phyloP scores from a whole-genome alignment of 1,284 basidiomycete genomes.

The Cutaneotrichosporon mucoides region DNA sequence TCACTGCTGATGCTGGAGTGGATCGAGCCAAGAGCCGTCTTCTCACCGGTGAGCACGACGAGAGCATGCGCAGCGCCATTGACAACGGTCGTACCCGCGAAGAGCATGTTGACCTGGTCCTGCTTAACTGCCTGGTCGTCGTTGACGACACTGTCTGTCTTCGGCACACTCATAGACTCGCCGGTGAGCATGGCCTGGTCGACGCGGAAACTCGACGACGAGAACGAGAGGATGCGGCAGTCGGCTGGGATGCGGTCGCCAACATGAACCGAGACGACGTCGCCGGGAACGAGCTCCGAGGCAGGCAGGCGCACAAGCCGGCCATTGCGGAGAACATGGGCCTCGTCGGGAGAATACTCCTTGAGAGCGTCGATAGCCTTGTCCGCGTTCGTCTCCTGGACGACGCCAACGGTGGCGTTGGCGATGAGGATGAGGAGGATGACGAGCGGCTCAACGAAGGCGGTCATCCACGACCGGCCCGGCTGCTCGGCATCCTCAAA shows the following conservation, averaged over 20 bases:
- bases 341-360: slow-evolving; percentile 92
- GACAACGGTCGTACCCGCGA: slow-evolving; percentile 90
- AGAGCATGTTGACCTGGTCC: slow-evolving; percentile 92
- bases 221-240: slow-evolving; percentile 79
- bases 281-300: slow-evolving; percentile 84
- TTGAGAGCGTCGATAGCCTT: slow-evolving; percentile 93
- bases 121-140: slow-evolving; percentile 83
- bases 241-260: slow-evolving; percentile 94
- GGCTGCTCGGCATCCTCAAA: slow-evolving; percentile 64
- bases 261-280: slow-evolving; percentile 81
- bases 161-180: slow-evolving; percentile 82
- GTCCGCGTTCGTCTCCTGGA: slow-evolving; percentile 92
- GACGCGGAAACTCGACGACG: slow-evolving; percentile 76
- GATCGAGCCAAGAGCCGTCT: slow-evolving; percentile 89
- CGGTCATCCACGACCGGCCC: slow-evolving; percentile 60
- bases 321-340: slow-evolving; percentile 76
- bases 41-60: slow-evolving; percentile 76
- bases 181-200: slow-evolving; percentile 95
- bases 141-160: slow-evolving; percentile 62
- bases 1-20: slow-evolving; percentile 72
- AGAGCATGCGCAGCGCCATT: slow-evolving; percentile 80
- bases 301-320: slow-evolving; percentile 71
- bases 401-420: slow-evolving; percentile 88
- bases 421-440: slow-evolving; percentile 90
- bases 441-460: slow-evolving; percentile 88